Evolutionary conservation across 768 basidiomycete species (phyloP), one percentile per base, ranked within the genome.

Genomic region (Infundibulicybe gibba): DNA sequence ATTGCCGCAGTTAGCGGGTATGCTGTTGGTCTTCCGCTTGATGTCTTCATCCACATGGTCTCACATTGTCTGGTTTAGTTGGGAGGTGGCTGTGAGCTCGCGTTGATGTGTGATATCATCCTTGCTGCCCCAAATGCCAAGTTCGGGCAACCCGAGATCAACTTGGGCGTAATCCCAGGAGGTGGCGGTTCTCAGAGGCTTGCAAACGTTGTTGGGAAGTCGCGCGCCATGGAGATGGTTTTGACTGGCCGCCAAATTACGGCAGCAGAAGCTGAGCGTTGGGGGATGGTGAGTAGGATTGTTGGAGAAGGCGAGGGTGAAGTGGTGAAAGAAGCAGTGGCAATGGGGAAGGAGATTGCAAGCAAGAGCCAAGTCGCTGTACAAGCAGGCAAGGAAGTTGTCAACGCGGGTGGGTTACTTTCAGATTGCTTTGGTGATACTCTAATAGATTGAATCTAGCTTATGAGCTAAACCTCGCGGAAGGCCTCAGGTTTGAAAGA

Each of bases 141-240:
- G 56, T 97, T 99, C 55, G 93, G 93, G 14, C 95, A 97, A 62
- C 95, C 95, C 14, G 95, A 98, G 64, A 93, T 99, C 65, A 94
- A 90, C 60, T 77, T 97, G 25, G 95, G 94, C 44, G 85, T 91
- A 50, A 97, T 97, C 60, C 94, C 94, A 13, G 94, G 94, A 3
- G 92, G 87, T 8, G 95, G 94, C 25, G 94, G 94, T 4, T 91
- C 93, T 2, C 94, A 98, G 60, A 87, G 94, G 37, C 81, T 98
- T 45, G 81, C 89, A 12, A 81, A 75, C 51, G 76, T 86, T 9
- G 79, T 97, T 53, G 95, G 95, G 38, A 97, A 97, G 68, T 90
- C 91, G 8, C 81, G 90, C 52, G 79, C 94, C 13, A 98, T 97
- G 95, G 95, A 98, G 61, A 70, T 97, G 65, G 80, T 90, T 38